Conservation (phyloP, 371 early-diverging fungal species). For the Mucor piriformis region DNA sequence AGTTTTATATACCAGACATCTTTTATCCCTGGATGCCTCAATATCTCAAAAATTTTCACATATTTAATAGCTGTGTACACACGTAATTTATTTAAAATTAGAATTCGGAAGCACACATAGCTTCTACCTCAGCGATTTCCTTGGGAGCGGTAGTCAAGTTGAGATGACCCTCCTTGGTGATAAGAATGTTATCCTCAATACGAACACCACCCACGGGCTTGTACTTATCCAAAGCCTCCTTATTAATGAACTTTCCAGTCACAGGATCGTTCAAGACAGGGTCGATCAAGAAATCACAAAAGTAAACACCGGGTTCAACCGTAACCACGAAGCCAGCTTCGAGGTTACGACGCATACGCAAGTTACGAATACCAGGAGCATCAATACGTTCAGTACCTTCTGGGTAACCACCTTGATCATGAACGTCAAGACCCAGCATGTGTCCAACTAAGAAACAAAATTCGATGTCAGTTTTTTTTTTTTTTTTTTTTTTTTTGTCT, state of each 20-base stretch:
- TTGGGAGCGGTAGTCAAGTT: constrained; percentile 81
- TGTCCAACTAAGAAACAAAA: constrained; percentile 52
- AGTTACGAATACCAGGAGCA: constrained; percentile 81
- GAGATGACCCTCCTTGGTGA: constrained; percentile 68
- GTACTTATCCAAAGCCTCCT: constrained; percentile 71
- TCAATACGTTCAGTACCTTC: constrained; percentile 75
- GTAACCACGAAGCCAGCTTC: constrained; percentile 86
- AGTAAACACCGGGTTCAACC: constrained; percentile 90
- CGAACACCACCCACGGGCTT: constrained; percentile 88
- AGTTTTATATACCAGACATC: too few relatives aligned
- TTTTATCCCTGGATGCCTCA: too few relatives aligned
- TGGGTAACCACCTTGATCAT: constrained; percentile 92
- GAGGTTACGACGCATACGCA: constrained; percentile 86
- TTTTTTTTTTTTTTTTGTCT: too few relatives aligned
- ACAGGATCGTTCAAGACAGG: constrained; percentile 59
- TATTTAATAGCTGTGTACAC: too few relatives aligned
- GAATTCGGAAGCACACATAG: constrained; percentile 31
- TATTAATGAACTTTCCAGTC: constrained; percentile 68
- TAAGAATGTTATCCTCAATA: constrained; percentile 89
- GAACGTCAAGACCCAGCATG: constrained; percentile 80
- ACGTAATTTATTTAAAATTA: too few relatives aligned
- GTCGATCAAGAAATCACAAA: constrained; percentile 62
- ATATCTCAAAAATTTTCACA: too few relatives aligned
- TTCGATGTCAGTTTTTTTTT: neutral
- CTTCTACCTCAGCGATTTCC: constrained; percentile 75